Evolutionary conservation across 371 early-diverging fungal genomes (phyloP), one percentile per base, ranked within the genome.

Genomic region (Mortierella sp.): DNA sequence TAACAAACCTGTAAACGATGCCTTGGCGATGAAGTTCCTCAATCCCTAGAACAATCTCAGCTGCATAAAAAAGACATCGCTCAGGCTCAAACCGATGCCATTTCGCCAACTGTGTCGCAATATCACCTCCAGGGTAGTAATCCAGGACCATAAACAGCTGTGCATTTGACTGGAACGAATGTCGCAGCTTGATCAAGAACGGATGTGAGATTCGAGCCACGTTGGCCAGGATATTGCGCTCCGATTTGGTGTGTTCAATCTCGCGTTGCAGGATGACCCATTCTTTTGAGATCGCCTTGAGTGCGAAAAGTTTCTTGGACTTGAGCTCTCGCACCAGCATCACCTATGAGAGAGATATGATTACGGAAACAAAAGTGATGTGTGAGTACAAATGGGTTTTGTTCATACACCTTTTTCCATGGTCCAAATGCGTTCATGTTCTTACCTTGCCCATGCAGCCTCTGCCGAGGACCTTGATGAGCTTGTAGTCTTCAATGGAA

Each of bases 11-110:
- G 88, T 98, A 98, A 60, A 98, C 93, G 75, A 99, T 96, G 19
- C 95, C 95, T 48, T 95, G 93, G 14, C 90, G 88, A 83, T 99
- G 99, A 71, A 99, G 88, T 76, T 95, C 94, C 57, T 94, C 94
- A 21, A 99, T 81, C 0, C 96, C 99, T 16, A 97, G 83, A 8
- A 97, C 88, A 24, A 98, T 93, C 82, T 99, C 99, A 5, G 97
- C 95, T 19, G 96, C 92, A 89, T 98, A 98, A 78, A 97, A 95
- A 48, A 93, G 84, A 8, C 96, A 94, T 48, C 96, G 88, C 47
- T 91, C 93, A 77, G 94, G 92, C 11, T 92, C 82, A 78, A 99
- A 97, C n/a, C 87, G 84, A 9, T 93, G 90, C 70, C 91, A 92
- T 38, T 91, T 87, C 1, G 90, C 91, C 60, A 98, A 88, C 84